Evolutionary conservation across 2,329 filamentous ascomycete species (phyloP).

Genomic region (Chrysoporthe puriensis): DNA sequence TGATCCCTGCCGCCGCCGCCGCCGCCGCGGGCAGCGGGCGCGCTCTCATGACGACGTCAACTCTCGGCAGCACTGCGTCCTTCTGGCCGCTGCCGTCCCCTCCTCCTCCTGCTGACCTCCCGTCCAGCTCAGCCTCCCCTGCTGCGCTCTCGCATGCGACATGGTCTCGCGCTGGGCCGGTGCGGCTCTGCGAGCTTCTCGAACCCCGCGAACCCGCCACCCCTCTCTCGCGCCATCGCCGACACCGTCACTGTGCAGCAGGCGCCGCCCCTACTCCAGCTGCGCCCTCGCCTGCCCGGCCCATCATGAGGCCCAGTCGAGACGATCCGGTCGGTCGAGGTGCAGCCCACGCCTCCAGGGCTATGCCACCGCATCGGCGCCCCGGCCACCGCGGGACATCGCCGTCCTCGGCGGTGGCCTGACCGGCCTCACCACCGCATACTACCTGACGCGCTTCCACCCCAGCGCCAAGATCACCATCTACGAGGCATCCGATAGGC

Average conservation of each 20-base stretch:
- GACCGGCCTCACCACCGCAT: slow-evolving; percentile 78
- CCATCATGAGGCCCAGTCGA: neutral
- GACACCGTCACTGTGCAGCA: neutral
- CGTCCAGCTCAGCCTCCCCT: neutral
- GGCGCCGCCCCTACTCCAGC: slow-evolving; percentile 9
- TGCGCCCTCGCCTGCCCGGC: neutral
- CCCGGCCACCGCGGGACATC: slow-evolving; percentile 41
- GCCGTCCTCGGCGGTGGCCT: slow-evolving; percentile 82
- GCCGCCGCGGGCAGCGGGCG: neutral
- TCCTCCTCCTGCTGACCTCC: neutral
- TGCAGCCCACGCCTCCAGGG: neutral
- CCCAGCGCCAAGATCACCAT: slow-evolving; percentile 72
- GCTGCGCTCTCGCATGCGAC: neutral
- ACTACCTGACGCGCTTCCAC: slow-evolving; percentile 73
- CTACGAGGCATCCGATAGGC: slow-evolving; percentile 70
- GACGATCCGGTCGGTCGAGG: neutral
- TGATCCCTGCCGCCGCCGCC: neutral
- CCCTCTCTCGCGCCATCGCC: neutral
- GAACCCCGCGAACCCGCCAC: slow-evolving; percentile 6
- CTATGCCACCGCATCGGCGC: slow-evolving; percentile 14
- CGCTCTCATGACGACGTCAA: slow-evolving; percentile 5
- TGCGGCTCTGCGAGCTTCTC: slow-evolving; percentile 21
- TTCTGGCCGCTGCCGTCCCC: neutral
- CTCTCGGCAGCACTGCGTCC: neutral
- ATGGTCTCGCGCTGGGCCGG: slow-evolving; percentile 26